Evolutionary conservation across 2,329 filamentous ascomycete species (phyloP), one percentile per base, ranked within the genome.

Genomic region (Curvularia sp.): DNA sequence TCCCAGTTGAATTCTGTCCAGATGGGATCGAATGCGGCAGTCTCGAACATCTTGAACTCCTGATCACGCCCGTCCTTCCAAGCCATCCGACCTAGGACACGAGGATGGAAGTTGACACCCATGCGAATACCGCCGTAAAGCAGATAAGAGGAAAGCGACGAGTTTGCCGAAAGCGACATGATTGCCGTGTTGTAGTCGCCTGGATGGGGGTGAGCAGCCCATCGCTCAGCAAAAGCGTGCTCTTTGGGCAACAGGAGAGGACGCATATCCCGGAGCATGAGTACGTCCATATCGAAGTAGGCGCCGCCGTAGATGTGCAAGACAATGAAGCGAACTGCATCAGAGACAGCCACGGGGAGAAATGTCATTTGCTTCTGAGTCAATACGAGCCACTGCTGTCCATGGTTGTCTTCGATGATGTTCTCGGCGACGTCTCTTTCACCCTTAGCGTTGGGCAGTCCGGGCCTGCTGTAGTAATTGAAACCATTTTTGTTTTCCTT

Each of bases 131-230:
- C 83, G 32, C 83, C 83, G 39, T 82, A 81, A 19, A 86, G 75
- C 1, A 86, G 76, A 60, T 86, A 85, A 0, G 82, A 83, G 0
- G 82, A 84, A 1, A 85, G 75, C 1, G 81, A 83, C 0, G 81
- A 83, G 63, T 85, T 85, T n/a, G 83, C 82, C 1, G 81, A 80
- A 23, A 85, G 75, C 2, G 82, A 83, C 79, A 85, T 83, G 63
- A 85, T 80, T 36, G 83, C 83, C 0, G 83, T 85, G 71, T 85
- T 85, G 75, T 84, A 85, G 61, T 85, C 83, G 55, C 83, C 82
- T 8, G 83, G 82, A 54, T 79, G 79, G 3, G 79, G 74, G 54
- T 85, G 82, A 5, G 81, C 82, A 5, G 78, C 83, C 83, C 83
- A 86, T 55, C 83, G 77, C 69, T 85, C 83, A 9, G 83, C 83